phyloP scores from a whole-genome alignment of 306 rosid genomes.

The Lagenaria siceraria region DNA sequence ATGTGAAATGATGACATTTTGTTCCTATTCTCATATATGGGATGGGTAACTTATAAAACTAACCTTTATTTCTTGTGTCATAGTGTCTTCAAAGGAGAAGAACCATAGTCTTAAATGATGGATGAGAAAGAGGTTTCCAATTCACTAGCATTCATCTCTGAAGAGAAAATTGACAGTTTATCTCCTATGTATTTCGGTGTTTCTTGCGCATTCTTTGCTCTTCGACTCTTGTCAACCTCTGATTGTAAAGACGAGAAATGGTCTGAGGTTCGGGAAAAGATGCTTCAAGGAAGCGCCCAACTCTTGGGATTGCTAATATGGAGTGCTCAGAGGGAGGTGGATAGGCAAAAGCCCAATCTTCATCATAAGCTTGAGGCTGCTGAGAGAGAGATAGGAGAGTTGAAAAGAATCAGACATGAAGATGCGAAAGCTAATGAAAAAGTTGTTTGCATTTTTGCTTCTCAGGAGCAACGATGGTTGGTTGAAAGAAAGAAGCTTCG shows the following conservation, averaged over 20 bases:
- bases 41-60: conserved; percentile 10
- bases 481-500: conserved; percentile 56
- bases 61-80: conserved; percentile 17
- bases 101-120: conserved; percentile 32
- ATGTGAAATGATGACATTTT: background rate
- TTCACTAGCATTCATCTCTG: conserved; percentile 21
- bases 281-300: conserved; percentile 80
- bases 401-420: conserved; percentile 67
- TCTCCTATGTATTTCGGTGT: conserved; percentile 74
- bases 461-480: conserved; percentile 85
- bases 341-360: conserved; percentile 23
- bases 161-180: conserved; percentile 36
- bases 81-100: conserved; percentile 18
- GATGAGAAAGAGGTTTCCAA: conserved; percentile 37
- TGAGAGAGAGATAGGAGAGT: conserved; percentile 48
- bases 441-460: conserved; percentile 82
- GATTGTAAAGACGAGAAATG: conserved; percentile 38
- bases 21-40: conserved; percentile 2
- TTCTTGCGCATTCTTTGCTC: conserved; percentile 80
- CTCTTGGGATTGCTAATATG: conserved; percentile 72
- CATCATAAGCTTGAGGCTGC: conserved; percentile 33
- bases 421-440: conserved; percentile 94
- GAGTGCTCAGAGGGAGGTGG: conserved; percentile 50
- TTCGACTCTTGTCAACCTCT: conserved; percentile 39
- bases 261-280: conserved; percentile 42